Base-by-base conservation (phyloP, 495 filamentous ascomycete genomes). In the Arthonia radiata region DNA sequence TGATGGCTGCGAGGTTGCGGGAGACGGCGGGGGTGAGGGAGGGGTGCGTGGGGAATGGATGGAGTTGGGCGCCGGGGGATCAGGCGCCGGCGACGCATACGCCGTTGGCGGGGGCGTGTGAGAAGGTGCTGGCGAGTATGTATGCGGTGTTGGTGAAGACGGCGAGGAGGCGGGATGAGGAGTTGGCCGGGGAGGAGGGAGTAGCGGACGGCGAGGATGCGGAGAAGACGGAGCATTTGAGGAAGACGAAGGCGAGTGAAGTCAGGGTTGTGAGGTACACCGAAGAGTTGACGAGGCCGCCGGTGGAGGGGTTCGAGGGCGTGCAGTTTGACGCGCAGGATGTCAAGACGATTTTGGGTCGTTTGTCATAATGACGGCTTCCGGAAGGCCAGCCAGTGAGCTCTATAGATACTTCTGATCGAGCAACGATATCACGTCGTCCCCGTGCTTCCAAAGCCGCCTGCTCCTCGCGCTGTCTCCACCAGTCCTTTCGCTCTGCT, bases 391-490 rank as follows among this genome's bases (percentile, higher is more conserved):
- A n/a, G 17, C 13, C 3, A 32, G 30, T 25, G 28, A 17, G 9
- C 19, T 19, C 13, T 15, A 26, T 19, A 22, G 17, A 18, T 18
- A 12, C 26, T 12, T n/a, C 11, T n/a, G 3, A 1, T n/a, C 4
- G 11, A 25, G 28, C 3, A 10, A 15, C 13, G 18, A 12, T 13
- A 4, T 17, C 15, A 13, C 22, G 4, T 15, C 15, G 4, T 21
- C 30, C 83, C 86, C 9, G 86, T 97, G 39, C 81, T 92, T 17
- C 86, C 86, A 40, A 97, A 97, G 5, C 86, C 86, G 11, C 81
- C 83, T 0, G 66, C 79, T 13, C 86, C 86, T 26, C 86, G 54
- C 13, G 83, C 73, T 40, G 77, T 92, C 61, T 79, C 79, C 42
- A 86, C 79, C 32, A 97, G 49, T 52, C 80, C 64, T n/a, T n/a